Conservation (phyloP, 805 yeast species). For the Barnettozyma wickerhamii region DNA sequence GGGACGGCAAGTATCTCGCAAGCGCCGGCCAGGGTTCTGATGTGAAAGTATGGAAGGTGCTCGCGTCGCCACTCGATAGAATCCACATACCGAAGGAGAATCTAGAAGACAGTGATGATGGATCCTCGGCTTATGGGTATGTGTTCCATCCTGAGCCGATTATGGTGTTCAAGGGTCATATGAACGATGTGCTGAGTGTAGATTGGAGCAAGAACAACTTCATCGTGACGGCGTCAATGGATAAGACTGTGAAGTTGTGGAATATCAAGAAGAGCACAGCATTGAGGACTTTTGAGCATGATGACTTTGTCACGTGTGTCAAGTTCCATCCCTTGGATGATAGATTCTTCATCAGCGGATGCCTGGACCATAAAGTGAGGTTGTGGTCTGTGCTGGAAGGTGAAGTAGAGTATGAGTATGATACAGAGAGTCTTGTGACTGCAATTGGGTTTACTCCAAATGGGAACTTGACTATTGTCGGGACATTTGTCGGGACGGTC, state of each 20-base stretch:
- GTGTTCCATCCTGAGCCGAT: constrained; percentile 70
- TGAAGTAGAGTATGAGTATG: constrained; percentile 54
- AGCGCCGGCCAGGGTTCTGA: constrained; percentile 73
- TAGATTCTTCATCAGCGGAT: constrained; percentile 78
- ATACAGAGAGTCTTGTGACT: constrained; percentile 65
- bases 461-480: constrained; percentile 55
- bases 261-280: constrained; percentile 66
- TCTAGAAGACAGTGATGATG: no score
- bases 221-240: constrained; percentile 77
- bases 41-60: constrained; percentile 75
- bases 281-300: constrained; percentile 60
- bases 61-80: constrained; percentile 67
- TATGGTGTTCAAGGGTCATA: constrained; percentile 60
- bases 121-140: constrained; percentile 69
- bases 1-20: constrained; percentile 80
- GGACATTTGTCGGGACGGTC: constrained; percentile 75
- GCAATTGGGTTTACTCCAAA: constrained; percentile 71
- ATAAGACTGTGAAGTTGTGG: constrained; percentile 80
- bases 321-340: constrained; percentile 84
- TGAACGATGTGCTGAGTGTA: constrained; percentile 63
- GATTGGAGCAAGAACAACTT: constrained; percentile 91
- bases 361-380: constrained; percentile 68
- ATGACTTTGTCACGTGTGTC: constrained; percentile 80
- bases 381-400: constrained; percentile 85
- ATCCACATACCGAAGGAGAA: constrained; percentile 25